A percentile compares a stretch with the other conserved stretches of the same genome.
These are phyloP conservation scores for Panicum hallii DNA, from an alignment of 202 grass and related monocot species.

Conservation along the genomic window DNA sequence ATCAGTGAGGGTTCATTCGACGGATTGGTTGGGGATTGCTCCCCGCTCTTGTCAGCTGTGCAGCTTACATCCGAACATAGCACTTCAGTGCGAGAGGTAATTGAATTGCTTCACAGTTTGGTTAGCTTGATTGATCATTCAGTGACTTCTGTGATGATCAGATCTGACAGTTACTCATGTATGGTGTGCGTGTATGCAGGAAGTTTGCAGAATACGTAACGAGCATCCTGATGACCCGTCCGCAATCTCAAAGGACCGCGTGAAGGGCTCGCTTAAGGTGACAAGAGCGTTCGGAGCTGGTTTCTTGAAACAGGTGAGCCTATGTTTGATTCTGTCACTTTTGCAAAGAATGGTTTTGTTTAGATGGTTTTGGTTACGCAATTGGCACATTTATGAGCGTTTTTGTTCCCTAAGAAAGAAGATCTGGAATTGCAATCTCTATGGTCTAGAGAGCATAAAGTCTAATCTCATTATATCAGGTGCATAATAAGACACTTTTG, in stretches of 20 bases:
- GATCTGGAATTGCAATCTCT: slow-evolving; percentile 15
- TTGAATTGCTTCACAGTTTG: slow-evolving; percentile 2
- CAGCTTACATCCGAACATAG: slow-evolving; percentile 93
- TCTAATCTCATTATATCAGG: slow-evolving; percentile 34
- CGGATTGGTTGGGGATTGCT: slow-evolving; percentile 57
- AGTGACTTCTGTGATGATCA: slow-evolving; percentile 4
- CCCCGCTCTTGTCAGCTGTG: slow-evolving; percentile 60
- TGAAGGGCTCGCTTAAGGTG: slow-evolving; percentile 96
- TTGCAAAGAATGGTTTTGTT: slow-evolving; percentile 26
- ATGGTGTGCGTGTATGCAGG: slow-evolving; percentile 49
- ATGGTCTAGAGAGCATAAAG: neutral
- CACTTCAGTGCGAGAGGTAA: slow-evolving; percentile 70
- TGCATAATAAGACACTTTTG: slow-evolving; percentile 42
- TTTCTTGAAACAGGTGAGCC: slow-evolving; percentile 92
- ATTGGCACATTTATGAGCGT: neutral
- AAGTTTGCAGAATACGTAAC: slow-evolving; percentile 76
- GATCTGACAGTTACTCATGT: slow-evolving; percentile 25
- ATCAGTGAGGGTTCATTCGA: slow-evolving; percentile 67
- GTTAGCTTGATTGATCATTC: slow-evolving; percentile 9
- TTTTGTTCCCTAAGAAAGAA: neutral
- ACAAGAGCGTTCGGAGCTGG: slow-evolving; percentile 96
- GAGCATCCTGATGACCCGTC: slow-evolving; percentile 84
- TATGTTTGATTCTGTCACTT: slow-evolving; percentile 3
- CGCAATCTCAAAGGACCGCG: slow-evolving; percentile 82
- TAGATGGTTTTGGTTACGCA: neutral